phyloP scores from a whole-genome alignment of 345 rosid species.

The Eucalyptus cloeziana region DNA sequence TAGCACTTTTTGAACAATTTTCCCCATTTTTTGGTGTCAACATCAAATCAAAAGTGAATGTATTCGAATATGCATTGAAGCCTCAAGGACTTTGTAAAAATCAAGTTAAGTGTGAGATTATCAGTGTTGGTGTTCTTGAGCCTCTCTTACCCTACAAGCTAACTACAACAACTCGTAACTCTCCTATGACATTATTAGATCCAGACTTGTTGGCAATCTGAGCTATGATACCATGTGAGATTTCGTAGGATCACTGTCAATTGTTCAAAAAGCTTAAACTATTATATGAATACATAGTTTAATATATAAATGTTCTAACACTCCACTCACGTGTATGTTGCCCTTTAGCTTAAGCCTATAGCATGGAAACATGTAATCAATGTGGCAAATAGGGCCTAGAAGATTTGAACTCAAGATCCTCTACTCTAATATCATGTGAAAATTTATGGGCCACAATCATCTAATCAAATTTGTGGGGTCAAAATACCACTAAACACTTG shows the following conservation, averaged over 20 bases:
- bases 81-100: neutral
- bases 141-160: neutral
- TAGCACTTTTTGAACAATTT: fast-evolving
- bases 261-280: too few species aligned
- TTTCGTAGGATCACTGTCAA: fast-evolving
- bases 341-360: neutral
- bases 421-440: neutral
- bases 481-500: neutral
- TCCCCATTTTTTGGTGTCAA: neutral
- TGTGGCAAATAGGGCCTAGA: neutral
- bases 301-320: too few species aligned
- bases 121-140: neutral
- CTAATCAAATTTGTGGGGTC: neutral
- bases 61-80: neutral
- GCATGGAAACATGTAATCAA: neutral
- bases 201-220: fast-evolving
- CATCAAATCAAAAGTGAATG: neutral
- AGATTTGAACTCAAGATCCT: too few species aligned
- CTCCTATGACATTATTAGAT: too few species aligned
- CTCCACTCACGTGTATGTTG: neutral
- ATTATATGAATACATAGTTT: neutral
- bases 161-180: neutral
- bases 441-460: too few species aligned
- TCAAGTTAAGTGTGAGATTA: neutral
- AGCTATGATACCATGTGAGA: fast-evolving